Conservation (phyloP, 83 land plant genomes). For the Diphasiastrum complanatum region DNA sequence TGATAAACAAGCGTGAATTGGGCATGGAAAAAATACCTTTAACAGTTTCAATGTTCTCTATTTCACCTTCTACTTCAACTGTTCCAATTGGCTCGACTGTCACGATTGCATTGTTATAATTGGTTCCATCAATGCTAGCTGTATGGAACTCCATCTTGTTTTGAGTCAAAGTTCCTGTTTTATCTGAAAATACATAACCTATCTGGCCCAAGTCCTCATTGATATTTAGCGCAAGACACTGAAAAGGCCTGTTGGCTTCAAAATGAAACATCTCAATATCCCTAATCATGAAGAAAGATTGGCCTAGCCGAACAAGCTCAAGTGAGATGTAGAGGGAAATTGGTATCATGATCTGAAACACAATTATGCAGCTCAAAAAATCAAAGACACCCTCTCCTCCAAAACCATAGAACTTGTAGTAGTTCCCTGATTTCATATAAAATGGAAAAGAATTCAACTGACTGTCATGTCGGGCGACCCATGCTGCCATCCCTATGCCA, state of each 20-base stretch:
- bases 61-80: too few relatives aligned
- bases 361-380: conserved; percentile 1
- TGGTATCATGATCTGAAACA: too few relatives aligned
- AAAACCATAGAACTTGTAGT: conserved; percentile 4
- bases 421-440: background rate
- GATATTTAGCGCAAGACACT: background rate
- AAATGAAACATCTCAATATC: conserved; percentile 2
- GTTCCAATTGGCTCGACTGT: too few relatives aligned
- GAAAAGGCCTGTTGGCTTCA: background rate
- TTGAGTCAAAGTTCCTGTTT: conserved; percentile 2
- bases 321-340: too few relatives aligned
- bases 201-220: conserved; percentile 8
- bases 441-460: background rate
- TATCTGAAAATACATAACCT: too few relatives aligned
- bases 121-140: background rate
- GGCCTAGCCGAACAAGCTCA: conserved; percentile 8
- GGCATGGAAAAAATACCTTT: too few relatives aligned
- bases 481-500: background rate
- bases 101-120: background rate
- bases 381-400: background rate
- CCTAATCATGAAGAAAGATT: conserved; percentile 1
- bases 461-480: background rate
- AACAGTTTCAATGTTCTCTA: too few relatives aligned
- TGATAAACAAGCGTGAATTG: too few relatives aligned
- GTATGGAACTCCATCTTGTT: conserved; percentile 7